Percentiles rank a stretch among this genome's conserved stretches.
These are phyloP conservation scores for Suillus subaureus DNA, from an alignment of 768 basidiomycete species.

Conservation along the genomic window DNA sequence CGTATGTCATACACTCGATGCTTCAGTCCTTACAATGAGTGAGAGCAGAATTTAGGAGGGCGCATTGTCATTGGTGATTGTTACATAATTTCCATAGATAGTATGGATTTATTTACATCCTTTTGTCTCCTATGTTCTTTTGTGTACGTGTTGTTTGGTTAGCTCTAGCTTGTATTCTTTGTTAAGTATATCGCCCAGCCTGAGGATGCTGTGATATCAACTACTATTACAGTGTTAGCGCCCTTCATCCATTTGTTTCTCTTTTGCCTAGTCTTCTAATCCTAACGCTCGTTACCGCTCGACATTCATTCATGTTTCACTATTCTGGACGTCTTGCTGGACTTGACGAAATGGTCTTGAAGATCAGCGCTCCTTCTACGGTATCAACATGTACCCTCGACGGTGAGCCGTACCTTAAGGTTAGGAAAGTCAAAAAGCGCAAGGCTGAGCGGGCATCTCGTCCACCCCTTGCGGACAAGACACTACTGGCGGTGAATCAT, in stretches of 20 bases:
- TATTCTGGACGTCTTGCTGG: slow-evolving; percentile 47
- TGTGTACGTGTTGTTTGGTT: slow-evolving; percentile 19
- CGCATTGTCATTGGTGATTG: neutral
- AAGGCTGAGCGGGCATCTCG: slow-evolving; percentile 24
- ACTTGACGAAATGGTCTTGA: slow-evolving; percentile 42
- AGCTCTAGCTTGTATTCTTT: slow-evolving; percentile 8
- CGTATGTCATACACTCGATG: neutral
- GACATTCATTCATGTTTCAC: slow-evolving; percentile 32
- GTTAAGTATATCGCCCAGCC: neutral
- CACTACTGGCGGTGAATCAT: slow-evolving; percentile 22
- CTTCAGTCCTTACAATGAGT: neutral
- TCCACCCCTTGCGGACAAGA: slow-evolving; percentile 36
- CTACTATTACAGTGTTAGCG: slow-evolving; percentile 9
- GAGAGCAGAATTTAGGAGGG: neutral
- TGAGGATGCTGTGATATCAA: neutral
- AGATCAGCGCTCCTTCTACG: slow-evolving; percentile 31
- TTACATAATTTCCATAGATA: neutral
- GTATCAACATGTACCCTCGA: slow-evolving; percentile 25
- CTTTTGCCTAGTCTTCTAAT: slow-evolving; percentile 3
- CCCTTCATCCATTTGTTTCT: slow-evolving; percentile 10
- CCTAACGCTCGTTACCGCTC: slow-evolving; percentile 16
- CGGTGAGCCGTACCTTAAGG: slow-evolving; percentile 22
- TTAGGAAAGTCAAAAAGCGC: slow-evolving; percentile 27
- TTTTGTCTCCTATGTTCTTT: slow-evolving; percentile 11
- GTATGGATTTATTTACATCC: neutral